phyloP scores from a whole-genome alignment of 106 monocot species.

The Phalaenopsis aphrodite region DNA sequence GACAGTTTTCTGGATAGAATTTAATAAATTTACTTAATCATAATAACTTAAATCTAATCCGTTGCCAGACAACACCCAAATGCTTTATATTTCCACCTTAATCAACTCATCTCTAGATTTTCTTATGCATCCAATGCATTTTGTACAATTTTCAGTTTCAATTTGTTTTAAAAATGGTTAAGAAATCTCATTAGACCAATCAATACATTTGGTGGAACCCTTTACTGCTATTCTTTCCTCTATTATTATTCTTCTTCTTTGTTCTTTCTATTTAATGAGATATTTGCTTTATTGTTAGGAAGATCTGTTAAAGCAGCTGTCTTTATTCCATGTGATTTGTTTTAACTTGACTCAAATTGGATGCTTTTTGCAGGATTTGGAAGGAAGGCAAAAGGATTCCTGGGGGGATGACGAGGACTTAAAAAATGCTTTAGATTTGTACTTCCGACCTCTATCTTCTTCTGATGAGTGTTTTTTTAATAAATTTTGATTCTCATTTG shows the following conservation, averaged over 20 bases:
- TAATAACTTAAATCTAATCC: too few species aligned
- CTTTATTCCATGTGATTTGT: not conserved
- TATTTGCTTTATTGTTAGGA: not conserved
- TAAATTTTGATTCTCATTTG: not conserved
- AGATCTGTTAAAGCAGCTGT: not conserved
- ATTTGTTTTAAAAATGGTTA: not conserved
- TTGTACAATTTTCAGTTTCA: not conserved
- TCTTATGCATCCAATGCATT: not conserved
- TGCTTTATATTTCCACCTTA: not conserved
- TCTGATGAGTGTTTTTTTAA: not conserved
- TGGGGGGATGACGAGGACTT: not conserved
- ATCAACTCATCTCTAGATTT: not conserved
- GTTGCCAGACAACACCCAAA: not conserved
- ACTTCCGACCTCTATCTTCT: not conserved
- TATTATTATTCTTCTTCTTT: not conserved
- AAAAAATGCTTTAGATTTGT: conserved; percentile 3
- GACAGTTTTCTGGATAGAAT: too few species aligned
- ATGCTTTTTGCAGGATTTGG: conserved; percentile 4
- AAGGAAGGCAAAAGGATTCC: not conserved
- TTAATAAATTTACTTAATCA: too few species aligned
- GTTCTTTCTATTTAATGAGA: not conserved
- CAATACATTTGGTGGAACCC: not conserved
- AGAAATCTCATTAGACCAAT: not conserved
- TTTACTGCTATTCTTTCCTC: not conserved
- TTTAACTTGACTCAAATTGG: not conserved